Percentiles rank a stretch among this genome's conserved stretches.
Evolutionary conservation across 176 grass and related monocot species (phyloP).

Genomic region (Ananas comosus): DNA sequence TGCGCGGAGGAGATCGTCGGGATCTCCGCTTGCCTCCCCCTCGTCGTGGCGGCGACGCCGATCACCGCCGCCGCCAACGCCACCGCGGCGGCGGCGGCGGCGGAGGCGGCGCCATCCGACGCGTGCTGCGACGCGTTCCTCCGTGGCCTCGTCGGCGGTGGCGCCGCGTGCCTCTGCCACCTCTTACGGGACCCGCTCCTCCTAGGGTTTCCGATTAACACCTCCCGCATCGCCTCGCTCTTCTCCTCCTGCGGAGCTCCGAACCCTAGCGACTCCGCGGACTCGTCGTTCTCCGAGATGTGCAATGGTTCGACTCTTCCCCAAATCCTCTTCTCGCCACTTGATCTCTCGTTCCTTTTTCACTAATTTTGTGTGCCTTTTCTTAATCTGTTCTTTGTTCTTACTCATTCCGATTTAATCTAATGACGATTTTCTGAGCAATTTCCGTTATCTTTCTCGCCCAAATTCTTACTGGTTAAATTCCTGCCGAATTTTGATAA

Average conservation of each 20-base stretch:
- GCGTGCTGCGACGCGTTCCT: slow-evolving; percentile 44
- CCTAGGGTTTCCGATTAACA: slow-evolving; percentile 41
- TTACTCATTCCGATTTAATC: not conserved
- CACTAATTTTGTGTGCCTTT: too few relatives aligned
- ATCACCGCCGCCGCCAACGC: not conserved
- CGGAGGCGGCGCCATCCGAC: slow-evolving; percentile 8
- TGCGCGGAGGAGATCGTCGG: slow-evolving; percentile 31
- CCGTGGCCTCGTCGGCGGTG: slow-evolving; percentile 16
- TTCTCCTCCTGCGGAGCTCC: slow-evolving; percentile 29
- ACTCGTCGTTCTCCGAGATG: slow-evolving; percentile 6
- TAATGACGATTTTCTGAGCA: not conserved
- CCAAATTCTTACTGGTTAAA: too few relatives aligned
- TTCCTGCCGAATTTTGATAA: too few relatives aligned
- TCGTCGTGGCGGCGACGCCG: slow-evolving; percentile 21
- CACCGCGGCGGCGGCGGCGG: slow-evolving; percentile 9
- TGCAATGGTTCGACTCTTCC: slow-evolving; percentile 12
- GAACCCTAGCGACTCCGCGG: slow-evolving; percentile 18
- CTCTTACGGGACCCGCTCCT: slow-evolving; percentile 38
- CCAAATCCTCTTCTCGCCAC: not conserved
- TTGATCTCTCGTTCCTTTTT: not conserved
- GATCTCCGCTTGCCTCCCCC: slow-evolving; percentile 40
- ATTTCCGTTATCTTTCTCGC: too few relatives aligned
- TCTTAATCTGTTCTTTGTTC: not conserved
- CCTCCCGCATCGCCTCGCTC: slow-evolving; percentile 26
- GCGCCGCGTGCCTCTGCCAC: slow-evolving; percentile 34